phyloP scores from a whole-genome alignment of 192 early-diverging fungal genomes.

The Hyaloraphidium curvatum region DNA sequence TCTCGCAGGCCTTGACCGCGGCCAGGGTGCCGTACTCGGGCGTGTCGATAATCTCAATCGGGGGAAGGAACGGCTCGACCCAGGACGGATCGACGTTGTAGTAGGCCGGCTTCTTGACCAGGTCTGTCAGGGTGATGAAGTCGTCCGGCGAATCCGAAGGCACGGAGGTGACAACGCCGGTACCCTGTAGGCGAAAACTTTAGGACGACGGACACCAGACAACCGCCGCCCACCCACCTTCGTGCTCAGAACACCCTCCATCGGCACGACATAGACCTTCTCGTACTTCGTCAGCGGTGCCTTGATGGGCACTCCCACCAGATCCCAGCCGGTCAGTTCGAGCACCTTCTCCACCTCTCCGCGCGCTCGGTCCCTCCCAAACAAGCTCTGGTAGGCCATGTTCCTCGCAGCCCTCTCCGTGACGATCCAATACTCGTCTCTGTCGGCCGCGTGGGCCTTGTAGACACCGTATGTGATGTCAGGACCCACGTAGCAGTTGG shows the following conservation, averaged over 20 bases:
- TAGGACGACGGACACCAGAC: constrained; percentile 2
- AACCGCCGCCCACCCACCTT: constrained; percentile 22
- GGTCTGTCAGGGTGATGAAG: constrained; percentile 71
- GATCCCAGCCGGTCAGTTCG: constrained; percentile 48
- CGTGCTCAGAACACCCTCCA: constrained; percentile 86
- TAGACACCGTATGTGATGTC: constrained; percentile 81
- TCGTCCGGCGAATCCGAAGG: constrained; percentile 98
- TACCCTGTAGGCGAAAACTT: constrained; percentile 36
- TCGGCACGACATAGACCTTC: constrained; percentile 81
- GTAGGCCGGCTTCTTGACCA: constrained; percentile 84
- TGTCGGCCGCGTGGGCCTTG: constrained; percentile 42
- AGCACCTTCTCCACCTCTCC: constrained; percentile 51
- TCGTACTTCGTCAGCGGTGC: constrained; percentile 67
- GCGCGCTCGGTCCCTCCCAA: constrained; percentile 23
- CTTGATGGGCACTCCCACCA: constrained; percentile 76
- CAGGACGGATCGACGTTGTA: constrained; percentile 78
- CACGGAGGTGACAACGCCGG: constrained; percentile 95
- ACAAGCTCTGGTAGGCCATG: constrained; percentile 88
- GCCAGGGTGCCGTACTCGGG: constrained; percentile 67
- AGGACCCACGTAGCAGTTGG: constrained; percentile 92
- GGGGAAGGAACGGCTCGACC: constrained; percentile 58
- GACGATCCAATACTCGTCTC: constrained; percentile 65
- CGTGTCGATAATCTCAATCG: constrained; percentile 71
- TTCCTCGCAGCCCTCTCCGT: constrained; percentile 89
- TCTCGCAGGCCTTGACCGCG: constrained; percentile 63